Evolutionary conservation across 2,329 filamentous ascomycete species (phyloP), one percentile per base, ranked within the genome.

Genomic region (Neobulgaria alba): DNA sequence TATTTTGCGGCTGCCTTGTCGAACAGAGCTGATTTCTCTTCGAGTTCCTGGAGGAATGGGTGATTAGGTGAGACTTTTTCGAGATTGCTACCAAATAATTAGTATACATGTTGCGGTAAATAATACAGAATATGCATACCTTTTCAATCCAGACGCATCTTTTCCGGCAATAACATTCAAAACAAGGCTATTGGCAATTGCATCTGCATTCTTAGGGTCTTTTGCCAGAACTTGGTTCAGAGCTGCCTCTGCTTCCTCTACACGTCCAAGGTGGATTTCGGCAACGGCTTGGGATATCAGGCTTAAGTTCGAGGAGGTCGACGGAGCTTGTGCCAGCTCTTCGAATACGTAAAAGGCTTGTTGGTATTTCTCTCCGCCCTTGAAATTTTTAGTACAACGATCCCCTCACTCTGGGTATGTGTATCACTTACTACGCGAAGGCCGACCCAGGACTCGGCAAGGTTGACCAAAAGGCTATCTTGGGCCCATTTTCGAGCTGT

Each of bases 331-430:
- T 3, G 92, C 90, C 36, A 96, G 77, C 64, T 98, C 92, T 65
- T 96, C 90, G 58, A 87, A 96, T 46, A 96, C 90, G 70, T 98
- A 96, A 66, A 94, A 96, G 14, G 90, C 82, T 59, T 92, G 85
- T 59, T 96, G 92, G 65, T 96, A 96, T 62, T 87, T 92, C 54
- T 95, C 88, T 52, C 89, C 89, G 58, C 90, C 90, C 83, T 94
- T 46, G 17, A 16, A n/a, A n/a, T n/a, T n/a, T n/a, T 67, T 50
- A 64, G 57, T 46, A 36, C 17, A 26, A 40, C 31, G n/a, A 12
- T 31, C 8, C n/a, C 12, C 12, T 20, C 23, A 14, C 14, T n/a
- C 5, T 26, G 12, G 17, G 14, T 4, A 8, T 17, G n/a, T 20
- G 14, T 32, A 17, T 16, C 33, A 67, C 73, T 47, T 74, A 92